phyloP scores from a whole-genome alignment of 768 basidiomycete species.

The Lactifluus pinguis region DNA sequence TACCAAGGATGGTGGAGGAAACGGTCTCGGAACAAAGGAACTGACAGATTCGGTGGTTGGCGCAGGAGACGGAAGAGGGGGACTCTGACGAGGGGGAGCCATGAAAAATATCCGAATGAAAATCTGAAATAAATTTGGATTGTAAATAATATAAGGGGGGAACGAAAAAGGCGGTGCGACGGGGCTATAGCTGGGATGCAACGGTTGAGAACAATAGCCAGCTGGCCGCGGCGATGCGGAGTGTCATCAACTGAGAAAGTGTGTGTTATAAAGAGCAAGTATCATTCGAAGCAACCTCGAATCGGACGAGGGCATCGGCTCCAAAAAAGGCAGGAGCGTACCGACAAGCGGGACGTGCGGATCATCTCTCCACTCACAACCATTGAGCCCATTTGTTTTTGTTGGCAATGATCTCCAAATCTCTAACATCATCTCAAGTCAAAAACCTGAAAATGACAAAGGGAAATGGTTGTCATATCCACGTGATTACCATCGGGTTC shows the following conservation, averaged over 20 bases:
- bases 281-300: neutral
- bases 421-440: too few species aligned
- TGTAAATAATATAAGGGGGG: neutral
- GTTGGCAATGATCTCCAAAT: too few species aligned
- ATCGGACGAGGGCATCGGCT: neutral
- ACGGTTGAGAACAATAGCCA: neutral
- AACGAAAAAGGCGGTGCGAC: neutral
- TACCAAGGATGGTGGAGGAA: slow-evolving; percentile 53
- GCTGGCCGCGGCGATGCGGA: neutral
- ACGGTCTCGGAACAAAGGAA: slow-evolving; percentile 46
- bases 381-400: too few species aligned
- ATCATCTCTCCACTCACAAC: too few species aligned
- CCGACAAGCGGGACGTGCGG: neutral
- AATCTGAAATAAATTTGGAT: neutral
- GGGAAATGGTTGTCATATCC: too few species aligned
- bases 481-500: too few species aligned
- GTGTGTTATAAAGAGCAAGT: neutral
- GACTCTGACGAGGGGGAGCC: slow-evolving; percentile 10
- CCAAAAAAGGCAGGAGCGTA: slow-evolving; percentile 1
- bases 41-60: slow-evolving; percentile 18
- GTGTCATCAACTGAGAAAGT: neutral
- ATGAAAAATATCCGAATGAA: neutral
- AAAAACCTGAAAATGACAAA: too few species aligned
- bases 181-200: neutral
- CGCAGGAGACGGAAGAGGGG: slow-evolving; percentile 12